Evolutionary conservation across 257 asterid genomes (phyloP).

Genomic region (Solanum virginianum): DNA sequence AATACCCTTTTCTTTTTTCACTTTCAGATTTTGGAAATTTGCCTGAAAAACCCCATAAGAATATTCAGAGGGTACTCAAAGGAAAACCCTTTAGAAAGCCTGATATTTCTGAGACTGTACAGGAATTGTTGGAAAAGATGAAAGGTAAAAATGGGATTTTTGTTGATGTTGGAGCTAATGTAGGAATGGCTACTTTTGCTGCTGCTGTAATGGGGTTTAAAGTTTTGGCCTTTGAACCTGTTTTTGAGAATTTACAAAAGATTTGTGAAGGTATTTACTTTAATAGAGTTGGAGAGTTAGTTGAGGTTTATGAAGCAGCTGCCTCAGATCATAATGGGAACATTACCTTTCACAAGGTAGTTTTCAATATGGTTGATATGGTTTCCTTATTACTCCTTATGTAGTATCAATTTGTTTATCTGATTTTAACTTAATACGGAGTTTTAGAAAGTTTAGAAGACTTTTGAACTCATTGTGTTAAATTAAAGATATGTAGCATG

Average conservation of each 20-base stretch:
- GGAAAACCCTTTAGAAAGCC: slow-evolving; percentile 84
- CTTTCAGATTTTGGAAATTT: slow-evolving; percentile 76
- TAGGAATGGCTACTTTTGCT: slow-evolving; percentile 93
- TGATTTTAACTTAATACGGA: no score
- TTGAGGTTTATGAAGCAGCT: slow-evolving; percentile 78
- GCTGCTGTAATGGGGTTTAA: slow-evolving; percentile 95
- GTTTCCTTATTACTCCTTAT: not conserved
- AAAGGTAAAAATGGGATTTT: slow-evolving; percentile 15
- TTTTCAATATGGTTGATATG: not conserved
- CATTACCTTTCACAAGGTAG: slow-evolving; percentile 87
- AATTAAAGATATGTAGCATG: no score
- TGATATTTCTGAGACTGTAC: slow-evolving; percentile 44
- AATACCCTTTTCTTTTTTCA: slow-evolving; percentile 76
- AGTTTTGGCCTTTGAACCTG: slow-evolving; percentile 96
- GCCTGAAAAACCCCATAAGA: slow-evolving; percentile 98
- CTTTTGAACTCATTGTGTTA: no score
- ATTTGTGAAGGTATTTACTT: slow-evolving; percentile 88
- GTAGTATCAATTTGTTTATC: no score
- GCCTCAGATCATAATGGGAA: slow-evolving; percentile 70
- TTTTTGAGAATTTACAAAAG: slow-evolving; percentile 90
- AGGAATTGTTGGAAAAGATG: not conserved
- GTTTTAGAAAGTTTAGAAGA: no score
- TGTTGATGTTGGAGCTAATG: slow-evolving; percentile 58
- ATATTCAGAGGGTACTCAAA: slow-evolving; percentile 73
- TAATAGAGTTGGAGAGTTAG: slow-evolving; percentile 59